Base-by-base conservation (phyloP, 164 flowering plant species). In the Chloranthus sessilifolius region DNA sequence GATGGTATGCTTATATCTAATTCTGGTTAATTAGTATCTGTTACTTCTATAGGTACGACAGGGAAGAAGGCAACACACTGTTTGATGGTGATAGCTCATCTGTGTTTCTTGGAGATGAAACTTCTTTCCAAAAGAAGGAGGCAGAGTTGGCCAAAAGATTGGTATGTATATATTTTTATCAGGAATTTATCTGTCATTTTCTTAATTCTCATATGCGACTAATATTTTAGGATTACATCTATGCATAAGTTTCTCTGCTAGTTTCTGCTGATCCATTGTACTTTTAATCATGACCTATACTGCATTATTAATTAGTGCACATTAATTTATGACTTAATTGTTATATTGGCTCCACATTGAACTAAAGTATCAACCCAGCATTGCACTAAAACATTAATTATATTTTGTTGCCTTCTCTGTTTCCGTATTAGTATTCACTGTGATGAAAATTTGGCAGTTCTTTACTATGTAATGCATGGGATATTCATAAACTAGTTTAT, bases 11-110 rank as follows among this genome's bases (percentile, higher is more conserved):
- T n/a, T n/a, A n/a, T n/a, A n/a, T n/a, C n/a, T n/a, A n/a, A n/a
- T n/a, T n/a, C n/a, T n/a, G n/a, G n/a, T n/a, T n/a, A n/a, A n/a
- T n/a, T n/a, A n/a, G n/a, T n/a, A n/a, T n/a, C n/a, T n/a, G n/a
- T n/a, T n/a, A n/a, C n/a, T 34, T 45, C 8, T 65, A n/a, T 49
- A 92, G 98, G 98, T 92, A 92, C 71, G 95, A 94, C 44, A 74
- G 81, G 59, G 99, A 94, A 56, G 99, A 94, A 75, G 85, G 92
- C 6, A 77, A 64, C 57, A 74, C 95, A 28, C 46, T 63, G 70
- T 78, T 72, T 55, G 95, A 85, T 62, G 67, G 55, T 19, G 95
- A 84, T 60, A 72, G 69, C 64, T 75, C 95, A 35, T 81, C 96
- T 11, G 26, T 75, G 45, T 83, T 73, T 61, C 72, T 77, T 59